Evolutionary conservation across 768 basidiomycete species (phyloP).

Genomic region (Dendrothele bispora): DNA sequence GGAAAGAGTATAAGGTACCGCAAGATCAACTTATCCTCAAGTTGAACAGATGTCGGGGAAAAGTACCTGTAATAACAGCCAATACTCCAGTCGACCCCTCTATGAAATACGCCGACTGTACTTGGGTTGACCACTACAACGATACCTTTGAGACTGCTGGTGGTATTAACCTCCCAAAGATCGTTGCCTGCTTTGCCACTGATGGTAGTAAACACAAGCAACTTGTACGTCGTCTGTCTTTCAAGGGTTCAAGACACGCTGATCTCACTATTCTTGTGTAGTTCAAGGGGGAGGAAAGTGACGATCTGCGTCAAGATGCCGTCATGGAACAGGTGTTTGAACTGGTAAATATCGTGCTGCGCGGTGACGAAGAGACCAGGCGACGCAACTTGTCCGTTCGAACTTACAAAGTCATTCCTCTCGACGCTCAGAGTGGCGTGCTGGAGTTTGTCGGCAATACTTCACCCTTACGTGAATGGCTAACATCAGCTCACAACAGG

Average conservation of each 20-base stretch:
- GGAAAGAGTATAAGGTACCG: constrained; percentile 41
- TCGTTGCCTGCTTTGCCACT: constrained; percentile 65
- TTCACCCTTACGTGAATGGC: constrained; percentile 59
- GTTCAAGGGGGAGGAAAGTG: constrained; percentile 91
- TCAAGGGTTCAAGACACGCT: too few species aligned
- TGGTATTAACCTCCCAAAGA: constrained; percentile 83
- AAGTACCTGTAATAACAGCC: constrained; percentile 84
- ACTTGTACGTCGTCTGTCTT: constrained; percentile 49
- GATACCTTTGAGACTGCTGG: constrained; percentile 62
- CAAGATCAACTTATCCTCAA: constrained; percentile 41
- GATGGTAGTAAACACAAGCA: constrained; percentile 72
- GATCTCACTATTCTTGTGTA: constrained; percentile 33
- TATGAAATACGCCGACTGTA: constrained; percentile 63
- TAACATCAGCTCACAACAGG: constrained; percentile 61
- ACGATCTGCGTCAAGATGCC: constrained; percentile 95
- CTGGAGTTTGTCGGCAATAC: constrained; percentile 91
- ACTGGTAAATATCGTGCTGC: constrained; percentile 79
- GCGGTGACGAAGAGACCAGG: constrained; percentile 71
- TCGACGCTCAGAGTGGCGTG: constrained; percentile 78
- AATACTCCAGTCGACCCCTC: constrained; percentile 70
- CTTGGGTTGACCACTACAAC: constrained; percentile 69
- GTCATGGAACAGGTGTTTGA: constrained; percentile 99
- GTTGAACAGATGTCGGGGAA: constrained; percentile 42
- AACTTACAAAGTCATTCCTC: constrained; percentile 87
- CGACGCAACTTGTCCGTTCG: constrained; percentile 73